phyloP scores from a whole-genome alignment of 805 yeast genomes.

The Pichia insulana region DNA sequence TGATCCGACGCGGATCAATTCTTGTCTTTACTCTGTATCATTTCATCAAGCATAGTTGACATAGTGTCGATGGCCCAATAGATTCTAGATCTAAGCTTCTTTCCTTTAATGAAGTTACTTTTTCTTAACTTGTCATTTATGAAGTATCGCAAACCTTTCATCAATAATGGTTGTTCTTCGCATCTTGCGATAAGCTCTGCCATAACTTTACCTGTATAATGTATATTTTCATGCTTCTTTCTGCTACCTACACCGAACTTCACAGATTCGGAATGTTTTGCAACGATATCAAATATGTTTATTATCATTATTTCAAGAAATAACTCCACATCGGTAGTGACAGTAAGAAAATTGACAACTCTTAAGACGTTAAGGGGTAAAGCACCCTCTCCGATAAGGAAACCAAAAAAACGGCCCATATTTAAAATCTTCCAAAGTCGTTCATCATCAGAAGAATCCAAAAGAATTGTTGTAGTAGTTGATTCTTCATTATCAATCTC shows the following conservation, averaged over 20 bases:
- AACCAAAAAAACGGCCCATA: constrained; percentile 75
- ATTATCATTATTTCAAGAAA: constrained; percentile 70
- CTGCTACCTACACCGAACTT: constrained; percentile 35
- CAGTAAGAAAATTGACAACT: constrained; percentile 62
- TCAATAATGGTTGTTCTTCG: constrained; percentile 46
- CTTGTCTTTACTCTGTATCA: constrained; percentile 12
- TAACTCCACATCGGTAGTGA: constrained; percentile 49
- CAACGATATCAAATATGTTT: constrained; percentile 55
- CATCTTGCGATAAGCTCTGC: constrained; percentile 38
- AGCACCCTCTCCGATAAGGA: constrained; percentile 61
- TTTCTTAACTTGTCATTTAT: constrained; percentile 37
- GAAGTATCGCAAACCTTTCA: constrained; percentile 62
- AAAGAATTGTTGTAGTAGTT: constrained; percentile 17
- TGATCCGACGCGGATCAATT: too few species aligned
- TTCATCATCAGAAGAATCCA: constrained; percentile 47
- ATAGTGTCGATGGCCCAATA: constrained; percentile 58
- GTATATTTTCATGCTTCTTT: constrained; percentile 25
- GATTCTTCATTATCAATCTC: constrained; percentile 50
- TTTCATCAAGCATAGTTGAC: constrained; percentile 44
- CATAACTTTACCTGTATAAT: constrained; percentile 27
- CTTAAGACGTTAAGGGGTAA: constrained; percentile 67
- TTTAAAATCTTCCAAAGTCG: constrained; percentile 56
- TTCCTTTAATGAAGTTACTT: constrained; percentile 43
- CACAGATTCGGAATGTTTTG: constrained; percentile 48
- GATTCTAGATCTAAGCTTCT: constrained; percentile 46